phyloP scores from a whole-genome alignment of 805 yeast species.

The Saccharomycopsis guyanensis region DNA sequence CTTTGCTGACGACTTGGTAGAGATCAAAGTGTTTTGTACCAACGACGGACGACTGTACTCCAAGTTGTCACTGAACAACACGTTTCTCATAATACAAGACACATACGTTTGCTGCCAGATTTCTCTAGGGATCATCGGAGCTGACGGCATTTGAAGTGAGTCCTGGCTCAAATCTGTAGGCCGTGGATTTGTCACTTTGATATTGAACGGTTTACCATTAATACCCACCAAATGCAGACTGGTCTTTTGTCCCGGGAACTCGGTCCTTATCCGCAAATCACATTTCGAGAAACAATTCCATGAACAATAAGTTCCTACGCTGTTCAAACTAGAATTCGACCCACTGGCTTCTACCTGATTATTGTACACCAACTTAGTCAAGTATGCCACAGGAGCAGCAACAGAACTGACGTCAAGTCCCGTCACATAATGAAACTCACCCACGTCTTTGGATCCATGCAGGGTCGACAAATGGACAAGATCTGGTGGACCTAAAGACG shows the following conservation, averaged over 20 bases:
- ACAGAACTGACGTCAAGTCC: slow-evolving; percentile 48
- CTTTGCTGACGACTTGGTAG: slow-evolving; percentile 30
- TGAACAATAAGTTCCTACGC: slow-evolving; percentile 51
- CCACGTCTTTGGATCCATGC: slow-evolving; percentile 26
- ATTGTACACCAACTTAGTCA: slow-evolving; percentile 40
- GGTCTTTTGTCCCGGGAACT: slow-evolving; percentile 38
- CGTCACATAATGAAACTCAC: slow-evolving; percentile 46
- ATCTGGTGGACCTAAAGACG: slow-evolving; percentile 58
- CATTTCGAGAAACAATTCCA: slow-evolving; percentile 67
- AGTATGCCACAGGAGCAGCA: slow-evolving; percentile 48
- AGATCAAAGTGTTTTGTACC: slow-evolving; percentile 41
- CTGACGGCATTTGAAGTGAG: neutral
- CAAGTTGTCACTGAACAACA: slow-evolving; percentile 45
- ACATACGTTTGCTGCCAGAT: slow-evolving; percentile 59
- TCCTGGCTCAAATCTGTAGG: slow-evolving; percentile 1
- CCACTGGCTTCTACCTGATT: slow-evolving; percentile 52
- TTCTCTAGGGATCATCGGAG: slow-evolving; percentile 23
- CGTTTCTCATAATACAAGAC: slow-evolving; percentile 47
- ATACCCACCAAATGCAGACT: slow-evolving; percentile 17
- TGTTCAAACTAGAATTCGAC: slow-evolving; percentile 34
- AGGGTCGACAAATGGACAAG: slow-evolving; percentile 42
- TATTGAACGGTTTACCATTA: slow-evolving; percentile 18
- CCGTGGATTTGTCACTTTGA: slow-evolving; percentile 1
- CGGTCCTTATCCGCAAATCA: slow-evolving; percentile 64
- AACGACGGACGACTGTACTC: slow-evolving; percentile 53